These are phyloP conservation scores for Microbotryum intermedium DNA, from an alignment of 1,284 basidiomycete genomes.

Conservation along the genomic window DNA sequence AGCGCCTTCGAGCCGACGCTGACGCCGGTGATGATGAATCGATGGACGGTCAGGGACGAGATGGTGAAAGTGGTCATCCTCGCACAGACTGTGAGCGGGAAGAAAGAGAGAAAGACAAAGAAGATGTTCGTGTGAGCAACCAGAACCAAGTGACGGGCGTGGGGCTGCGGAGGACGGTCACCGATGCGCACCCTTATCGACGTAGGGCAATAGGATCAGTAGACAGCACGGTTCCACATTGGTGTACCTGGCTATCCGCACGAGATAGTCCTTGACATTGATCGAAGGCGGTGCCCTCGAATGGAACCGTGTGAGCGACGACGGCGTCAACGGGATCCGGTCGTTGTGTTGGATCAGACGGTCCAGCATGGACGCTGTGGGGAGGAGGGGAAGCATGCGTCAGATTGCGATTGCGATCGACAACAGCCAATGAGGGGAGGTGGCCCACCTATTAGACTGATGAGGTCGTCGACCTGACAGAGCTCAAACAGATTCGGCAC, in stretches of 20 bases:
- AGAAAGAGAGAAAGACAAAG: background rate
- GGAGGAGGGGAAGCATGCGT: conserved; percentile 15
- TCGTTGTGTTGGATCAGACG: conserved; percentile 88
- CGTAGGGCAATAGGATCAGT: conserved; percentile 81
- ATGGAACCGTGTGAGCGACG: conserved; percentile 83
- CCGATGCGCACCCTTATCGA: conserved; percentile 62
- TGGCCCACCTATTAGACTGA: conserved; percentile 66
- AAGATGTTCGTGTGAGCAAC: background rate
- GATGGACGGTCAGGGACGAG: conserved; percentile 87
- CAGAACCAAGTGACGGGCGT: background rate
- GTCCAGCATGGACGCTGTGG: conserved; percentile 80
- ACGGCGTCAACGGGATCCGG: conserved; percentile 73
- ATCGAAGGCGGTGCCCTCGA: conserved; percentile 79
- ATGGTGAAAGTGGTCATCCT: conserved; percentile 78
- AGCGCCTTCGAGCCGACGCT: conserved; percentile 81
- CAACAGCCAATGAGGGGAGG: background rate
- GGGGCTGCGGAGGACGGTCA: background rate
- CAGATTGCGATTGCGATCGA: too few species aligned
- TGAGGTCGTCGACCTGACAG: conserved; percentile 62
- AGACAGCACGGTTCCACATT: conserved; percentile 89
- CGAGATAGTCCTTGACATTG: conserved; percentile 75
- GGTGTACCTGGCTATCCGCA: conserved; percentile 81
- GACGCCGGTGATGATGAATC: conserved; percentile 83
- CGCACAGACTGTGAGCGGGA: conserved; percentile 48
- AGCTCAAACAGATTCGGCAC: conserved; percentile 31